Percentiles rank a stretch among this genome's conserved stretches.
phyloP scores from a whole-genome alignment of 1,284 basidiomycete species.

The Meira miltonrushii region DNA sequence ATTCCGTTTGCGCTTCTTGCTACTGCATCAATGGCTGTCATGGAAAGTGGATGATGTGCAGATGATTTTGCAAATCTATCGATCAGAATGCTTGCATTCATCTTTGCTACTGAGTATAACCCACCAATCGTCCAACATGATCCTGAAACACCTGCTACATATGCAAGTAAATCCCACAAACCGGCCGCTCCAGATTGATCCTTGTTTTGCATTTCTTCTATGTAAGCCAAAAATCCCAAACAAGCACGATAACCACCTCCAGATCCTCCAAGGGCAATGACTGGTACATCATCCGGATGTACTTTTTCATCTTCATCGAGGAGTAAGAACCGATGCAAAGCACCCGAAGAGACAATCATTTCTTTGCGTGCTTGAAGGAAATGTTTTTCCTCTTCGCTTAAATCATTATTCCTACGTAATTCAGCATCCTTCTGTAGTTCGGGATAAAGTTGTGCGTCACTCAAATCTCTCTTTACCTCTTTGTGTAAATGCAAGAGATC shows the following conservation, averaged over 20 bases:
- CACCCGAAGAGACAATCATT: conserved; percentile 5
- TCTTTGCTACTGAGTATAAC: conserved; percentile 35
- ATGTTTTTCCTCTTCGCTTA: conserved; percentile 5
- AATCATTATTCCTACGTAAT: conserved; percentile 17
- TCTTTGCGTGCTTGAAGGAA: background rate
- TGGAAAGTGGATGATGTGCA: conserved; percentile 37
- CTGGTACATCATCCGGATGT: conserved; percentile 47
- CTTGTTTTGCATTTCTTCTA: conserved; percentile 9
- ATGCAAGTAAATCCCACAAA: conserved; percentile 48
- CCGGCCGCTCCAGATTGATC: conserved; percentile 9
- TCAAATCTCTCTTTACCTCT: conserved; percentile 20
- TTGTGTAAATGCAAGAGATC: conserved; percentile 10
- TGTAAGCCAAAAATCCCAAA: conserved; percentile 7
- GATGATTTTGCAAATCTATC: conserved; percentile 26
- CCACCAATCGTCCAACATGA: conserved; percentile 51
- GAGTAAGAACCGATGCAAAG: conserved; percentile 25
- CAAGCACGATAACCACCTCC: conserved; percentile 51
- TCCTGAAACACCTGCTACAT: conserved; percentile 48
- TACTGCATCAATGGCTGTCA: conserved; percentile 41
- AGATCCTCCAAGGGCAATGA: conserved; percentile 47
- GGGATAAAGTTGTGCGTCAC: conserved; percentile 32
- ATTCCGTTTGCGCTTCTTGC: conserved; percentile 38
- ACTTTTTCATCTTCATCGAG: conserved; percentile 30
- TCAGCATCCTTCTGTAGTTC: conserved; percentile 45
- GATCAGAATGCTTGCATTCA: conserved; percentile 30